Percentiles rank a stretch among this genome's conserved stretches.
These are phyloP conservation scores for Podospora tetraspora DNA, from an alignment of 495 filamentous ascomycete genomes.

Conservation along the genomic window DNA sequence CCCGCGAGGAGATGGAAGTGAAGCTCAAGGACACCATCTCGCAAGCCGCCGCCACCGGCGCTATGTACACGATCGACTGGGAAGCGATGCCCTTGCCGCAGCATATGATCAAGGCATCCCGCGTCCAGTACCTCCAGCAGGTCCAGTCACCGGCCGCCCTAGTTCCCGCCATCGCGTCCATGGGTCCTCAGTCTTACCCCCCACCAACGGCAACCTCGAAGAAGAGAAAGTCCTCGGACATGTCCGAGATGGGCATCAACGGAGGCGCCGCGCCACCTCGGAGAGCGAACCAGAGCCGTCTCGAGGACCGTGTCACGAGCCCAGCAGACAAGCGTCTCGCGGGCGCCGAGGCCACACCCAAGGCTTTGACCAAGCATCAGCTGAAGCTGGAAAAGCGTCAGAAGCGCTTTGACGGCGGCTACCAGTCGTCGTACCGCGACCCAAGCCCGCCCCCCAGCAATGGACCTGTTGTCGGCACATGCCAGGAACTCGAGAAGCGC, in stretches of 20 bases:
- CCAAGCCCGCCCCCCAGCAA: conserved; percentile 54
- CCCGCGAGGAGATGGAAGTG: conserved; percentile 64
- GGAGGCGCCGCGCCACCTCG: conserved; percentile 53
- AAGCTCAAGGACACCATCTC: conserved; percentile 85
- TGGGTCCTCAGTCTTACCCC: neutral
- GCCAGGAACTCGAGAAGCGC: conserved; percentile 80
- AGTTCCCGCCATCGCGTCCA: neutral
- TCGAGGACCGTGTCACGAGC: conserved; percentile 75
- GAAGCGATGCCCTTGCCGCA: conserved; percentile 79
- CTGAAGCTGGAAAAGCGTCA: conserved; percentile 82
- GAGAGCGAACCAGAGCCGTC: conserved; percentile 61
- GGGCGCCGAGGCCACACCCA: conserved; percentile 39
- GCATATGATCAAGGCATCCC: conserved; percentile 65
- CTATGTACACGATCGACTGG: conserved; percentile 74
- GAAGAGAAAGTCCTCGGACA: conserved; percentile 79
- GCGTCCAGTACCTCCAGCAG: conserved; percentile 20
- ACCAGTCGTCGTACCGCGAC: conserved; percentile 56
- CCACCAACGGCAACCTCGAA: conserved; percentile 32
- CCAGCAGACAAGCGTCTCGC: conserved; percentile 53
- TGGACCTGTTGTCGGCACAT: conserved; percentile 83
- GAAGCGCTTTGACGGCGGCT: conserved; percentile 73
- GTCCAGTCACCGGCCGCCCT: conserved; percentile 1
- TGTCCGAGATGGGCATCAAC: conserved; percentile 37
- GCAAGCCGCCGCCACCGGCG: conserved; percentile 62
- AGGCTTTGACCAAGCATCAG: conserved; percentile 74